Evolutionary conservation across 768 basidiomycete genomes (phyloP).

Genomic region (Auriscalpium vulgare): DNA sequence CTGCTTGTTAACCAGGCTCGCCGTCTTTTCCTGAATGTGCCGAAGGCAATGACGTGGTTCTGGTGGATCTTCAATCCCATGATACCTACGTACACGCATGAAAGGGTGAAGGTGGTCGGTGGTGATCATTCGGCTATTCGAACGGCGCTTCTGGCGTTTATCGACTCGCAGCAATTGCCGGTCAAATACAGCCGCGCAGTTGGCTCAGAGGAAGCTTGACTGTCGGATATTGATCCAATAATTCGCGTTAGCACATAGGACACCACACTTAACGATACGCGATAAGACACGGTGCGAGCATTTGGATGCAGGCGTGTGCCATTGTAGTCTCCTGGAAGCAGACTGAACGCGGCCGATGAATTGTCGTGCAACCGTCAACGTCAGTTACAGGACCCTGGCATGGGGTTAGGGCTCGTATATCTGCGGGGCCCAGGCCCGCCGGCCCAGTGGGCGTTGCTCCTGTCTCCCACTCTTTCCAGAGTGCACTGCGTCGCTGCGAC

Average conservation of each 20-base stretch:
- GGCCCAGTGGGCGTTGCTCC: neutral
- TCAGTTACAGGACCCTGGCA: neutral
- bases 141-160: slow-evolving; percentile 49
- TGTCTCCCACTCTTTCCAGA: neutral
- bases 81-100: slow-evolving; percentile 61
- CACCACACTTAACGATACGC: no score
- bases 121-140: slow-evolving; percentile 48
- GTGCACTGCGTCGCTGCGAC: neutral
- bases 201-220: no score
- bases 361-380: no score
- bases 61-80: slow-evolving; percentile 79
- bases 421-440: neutral
- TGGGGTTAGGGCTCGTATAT: neutral
- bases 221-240: no score
- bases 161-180: slow-evolving; percentile 54
- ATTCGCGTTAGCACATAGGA: no score
- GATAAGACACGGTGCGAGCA: no score
- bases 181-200: slow-evolving; percentile 63
- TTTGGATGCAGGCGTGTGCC: no score
- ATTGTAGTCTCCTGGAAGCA: no score
- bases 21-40: slow-evolving; percentile 82
- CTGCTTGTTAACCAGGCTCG: slow-evolving; percentile 34
- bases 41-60: slow-evolving; percentile 67
- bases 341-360: no score
- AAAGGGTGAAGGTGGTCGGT: slow-evolving; percentile 77